These are phyloP conservation scores for Pulveroboletus frians DNA, from an alignment of 768 basidiomycete species.

Conservation along the genomic window DNA sequence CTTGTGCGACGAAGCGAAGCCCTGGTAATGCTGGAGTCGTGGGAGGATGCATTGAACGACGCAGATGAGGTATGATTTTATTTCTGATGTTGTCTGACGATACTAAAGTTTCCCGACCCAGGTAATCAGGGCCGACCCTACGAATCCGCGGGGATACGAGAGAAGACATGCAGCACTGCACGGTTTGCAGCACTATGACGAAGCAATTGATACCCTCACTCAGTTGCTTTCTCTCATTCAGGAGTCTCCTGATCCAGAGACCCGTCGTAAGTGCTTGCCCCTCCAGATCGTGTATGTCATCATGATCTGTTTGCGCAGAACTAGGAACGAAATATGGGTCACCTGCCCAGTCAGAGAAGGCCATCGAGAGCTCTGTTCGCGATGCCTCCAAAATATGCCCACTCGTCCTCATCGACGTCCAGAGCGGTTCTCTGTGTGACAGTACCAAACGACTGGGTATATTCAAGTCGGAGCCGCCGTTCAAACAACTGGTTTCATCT, in stretches of 20 bases:
- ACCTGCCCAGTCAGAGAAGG: neutral
- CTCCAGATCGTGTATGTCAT: fast-evolving
- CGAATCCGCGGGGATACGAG: neutral
- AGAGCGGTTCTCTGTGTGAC: neutral
- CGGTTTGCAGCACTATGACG: neutral
- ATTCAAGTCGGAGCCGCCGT: neutral
- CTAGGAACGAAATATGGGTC: neutral
- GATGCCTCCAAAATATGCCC: neutral
- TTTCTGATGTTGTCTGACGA: fast-evolving
- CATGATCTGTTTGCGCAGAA: neutral
- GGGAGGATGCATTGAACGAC: slow-evolving; percentile 10
- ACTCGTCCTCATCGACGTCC: neutral
- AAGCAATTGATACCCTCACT: neutral
- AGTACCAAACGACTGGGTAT: neutral
- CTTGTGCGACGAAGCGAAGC: slow-evolving; percentile 10
- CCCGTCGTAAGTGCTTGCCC: neutral
- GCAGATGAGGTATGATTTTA: slow-evolving; percentile 9
- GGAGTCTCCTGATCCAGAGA: neutral
- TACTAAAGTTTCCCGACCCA: neutral
- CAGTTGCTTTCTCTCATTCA: slow-evolving; percentile 1
- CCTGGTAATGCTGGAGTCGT: neutral
- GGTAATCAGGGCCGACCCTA: slow-evolving; percentile 2
- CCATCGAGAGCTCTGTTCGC: neutral
- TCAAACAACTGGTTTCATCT: neutral
- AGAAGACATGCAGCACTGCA: slow-evolving; percentile 2